Evolutionary conservation across 2,329 filamentous ascomycete species (phyloP).

Genomic region (Aspergillus pseudotamarii): DNA sequence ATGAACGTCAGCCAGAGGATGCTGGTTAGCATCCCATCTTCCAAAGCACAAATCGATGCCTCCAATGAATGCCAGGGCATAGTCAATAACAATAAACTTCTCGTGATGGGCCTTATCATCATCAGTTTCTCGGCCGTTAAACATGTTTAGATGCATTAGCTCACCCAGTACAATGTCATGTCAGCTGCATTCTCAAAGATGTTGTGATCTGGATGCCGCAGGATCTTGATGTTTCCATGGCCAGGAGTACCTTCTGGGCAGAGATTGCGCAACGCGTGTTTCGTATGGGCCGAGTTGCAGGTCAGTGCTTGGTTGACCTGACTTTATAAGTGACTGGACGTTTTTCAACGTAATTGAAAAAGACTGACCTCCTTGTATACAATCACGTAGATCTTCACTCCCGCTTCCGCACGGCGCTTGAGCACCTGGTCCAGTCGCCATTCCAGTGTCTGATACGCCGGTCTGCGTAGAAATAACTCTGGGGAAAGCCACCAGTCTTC

Average conservation of each 20-base stretch:
- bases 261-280: constrained; percentile 76
- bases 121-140: constrained; percentile 8
- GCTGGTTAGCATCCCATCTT: constrained; percentile 86
- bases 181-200: constrained; percentile 90
- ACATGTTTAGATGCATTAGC: neutral
- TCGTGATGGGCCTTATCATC: constrained; percentile 76
- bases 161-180: constrained; percentile 90
- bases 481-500: constrained; percentile 97
- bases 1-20: constrained; percentile 83
- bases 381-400: constrained; percentile 90
- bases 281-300: constrained; percentile 92
- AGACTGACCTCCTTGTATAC: constrained; percentile 77
- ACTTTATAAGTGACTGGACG: constrained; percentile 11
- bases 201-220: constrained; percentile 94
- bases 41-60: constrained; percentile 95
- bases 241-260: constrained; percentile 82
- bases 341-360: neutral
- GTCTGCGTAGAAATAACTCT: constrained; percentile 80
- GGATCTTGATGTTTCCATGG: constrained; percentile 82
- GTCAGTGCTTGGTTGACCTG: constrained; percentile 73
- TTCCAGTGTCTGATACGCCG: constrained; percentile 79
- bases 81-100: constrained; percentile 95
- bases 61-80: constrained; percentile 86
- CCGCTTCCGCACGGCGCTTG: constrained; percentile 85
- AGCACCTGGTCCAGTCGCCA: constrained; percentile 84